These are phyloP conservation scores for Rhizopogon salebrosus DNA, from an alignment of 768 basidiomycete genomes.

Conservation along the genomic window DNA sequence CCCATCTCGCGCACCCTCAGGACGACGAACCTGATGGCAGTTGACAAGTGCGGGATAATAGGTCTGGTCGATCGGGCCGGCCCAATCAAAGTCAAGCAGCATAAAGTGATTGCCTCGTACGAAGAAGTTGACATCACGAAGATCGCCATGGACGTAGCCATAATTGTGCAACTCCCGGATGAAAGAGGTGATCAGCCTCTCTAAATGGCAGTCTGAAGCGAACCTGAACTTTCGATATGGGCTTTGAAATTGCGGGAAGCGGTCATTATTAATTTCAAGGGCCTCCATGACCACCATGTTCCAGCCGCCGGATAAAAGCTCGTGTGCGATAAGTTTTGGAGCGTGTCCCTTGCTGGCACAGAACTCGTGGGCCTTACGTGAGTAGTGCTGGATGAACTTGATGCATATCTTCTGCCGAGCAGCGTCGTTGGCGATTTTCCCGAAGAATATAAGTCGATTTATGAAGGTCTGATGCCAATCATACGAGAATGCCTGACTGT, in stretches of 20 bases:
- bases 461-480: background rate
- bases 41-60: background rate
- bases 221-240: background rate
- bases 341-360: background rate
- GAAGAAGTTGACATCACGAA: slow-evolving; percentile 1
- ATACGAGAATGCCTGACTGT: background rate
- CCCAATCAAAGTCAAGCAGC: slow-evolving; percentile 12
- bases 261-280: background rate
- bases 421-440: background rate
- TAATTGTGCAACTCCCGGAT: background rate
- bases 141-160: slow-evolving; percentile 3
- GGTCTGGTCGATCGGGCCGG: background rate
- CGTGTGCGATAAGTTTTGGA: background rate
- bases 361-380: background rate
- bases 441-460: background rate
- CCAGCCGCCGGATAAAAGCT: background rate
- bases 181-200: background rate
- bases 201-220: background rate
- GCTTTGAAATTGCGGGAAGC: too few relatives aligned
- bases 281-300: slow-evolving; percentile 5
- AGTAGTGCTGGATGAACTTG: background rate
- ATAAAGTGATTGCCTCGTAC: background rate
- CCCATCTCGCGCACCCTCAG: background rate
- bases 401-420: background rate
- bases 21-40: background rate